phyloP scores from a whole-genome alignment of 1,284 basidiomycete species.

The Pseudomicrostroma phylloplanum region DNA sequence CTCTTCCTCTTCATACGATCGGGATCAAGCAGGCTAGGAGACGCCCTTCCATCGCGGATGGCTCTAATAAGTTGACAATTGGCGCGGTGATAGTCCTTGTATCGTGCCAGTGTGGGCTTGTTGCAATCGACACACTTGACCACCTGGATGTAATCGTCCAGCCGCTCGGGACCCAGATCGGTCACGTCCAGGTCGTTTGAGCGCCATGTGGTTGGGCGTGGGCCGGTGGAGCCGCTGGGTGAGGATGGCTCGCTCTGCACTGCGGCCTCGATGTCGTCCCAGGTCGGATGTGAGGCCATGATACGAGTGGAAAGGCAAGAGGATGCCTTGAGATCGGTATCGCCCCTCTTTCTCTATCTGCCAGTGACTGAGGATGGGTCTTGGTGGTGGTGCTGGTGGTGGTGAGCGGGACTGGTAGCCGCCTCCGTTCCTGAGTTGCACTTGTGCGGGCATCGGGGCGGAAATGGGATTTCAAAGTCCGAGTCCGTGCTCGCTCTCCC shows the following conservation, averaged over 20 bases:
- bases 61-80: conserved; percentile 38
- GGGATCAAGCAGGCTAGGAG: conserved; percentile 34
- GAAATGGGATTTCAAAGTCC: no score
- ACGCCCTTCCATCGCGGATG: conserved; percentile 32
- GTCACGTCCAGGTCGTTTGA: conserved; percentile 41
- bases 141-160: conserved; percentile 41
- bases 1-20: conserved; percentile 23
- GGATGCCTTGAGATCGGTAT: no score
- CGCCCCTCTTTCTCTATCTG: no score
- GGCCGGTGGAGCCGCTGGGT: not conserved
- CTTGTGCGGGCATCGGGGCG: no score
- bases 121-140: conserved; percentile 35
- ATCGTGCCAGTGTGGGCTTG: conserved; percentile 35
- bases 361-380: no score
- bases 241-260: conserved; percentile 8
- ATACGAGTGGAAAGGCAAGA: no score
- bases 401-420: no score
- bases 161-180: conserved; percentile 40
- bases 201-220: conserved; percentile 17
- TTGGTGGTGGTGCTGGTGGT: no score
- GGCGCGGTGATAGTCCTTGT: conserved; percentile 30
- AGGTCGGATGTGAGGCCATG: conserved; percentile 10
- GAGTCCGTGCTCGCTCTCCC: no score
- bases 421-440: no score
- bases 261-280: conserved; percentile 16